Evolutionary conservation across 345 rosid genomes (phyloP).

Genomic region (Lagerstroemia speciosa): DNA sequence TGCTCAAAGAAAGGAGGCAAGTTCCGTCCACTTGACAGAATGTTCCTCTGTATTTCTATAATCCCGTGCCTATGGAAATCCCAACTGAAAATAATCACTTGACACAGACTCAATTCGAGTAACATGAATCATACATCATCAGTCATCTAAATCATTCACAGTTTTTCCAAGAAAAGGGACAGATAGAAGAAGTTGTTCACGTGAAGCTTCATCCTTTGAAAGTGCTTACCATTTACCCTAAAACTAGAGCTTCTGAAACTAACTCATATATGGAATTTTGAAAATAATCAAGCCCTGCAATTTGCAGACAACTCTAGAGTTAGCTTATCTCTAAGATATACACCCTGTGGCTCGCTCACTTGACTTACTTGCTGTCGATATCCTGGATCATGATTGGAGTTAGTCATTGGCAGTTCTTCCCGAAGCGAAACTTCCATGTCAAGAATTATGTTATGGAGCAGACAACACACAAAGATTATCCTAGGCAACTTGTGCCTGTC

Average conservation of each 20-base stretch:
- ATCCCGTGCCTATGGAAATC: background rate
- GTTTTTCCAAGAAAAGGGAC: background rate
- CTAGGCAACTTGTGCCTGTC: conserved; percentile 52
- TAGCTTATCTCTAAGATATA: conserved; percentile 35
- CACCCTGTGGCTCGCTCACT: conserved; percentile 29
- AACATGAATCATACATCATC: background rate
- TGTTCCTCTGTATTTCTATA: background rate
- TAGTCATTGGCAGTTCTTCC: conserved; percentile 16
- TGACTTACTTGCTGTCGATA: conserved; percentile 36
- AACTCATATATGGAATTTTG: background rate
- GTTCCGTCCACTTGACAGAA: background rate
- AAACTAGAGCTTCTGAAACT: conserved; percentile 6
- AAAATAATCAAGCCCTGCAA: conserved; percentile 15
- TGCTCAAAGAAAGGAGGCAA: background rate
- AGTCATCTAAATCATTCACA: background rate
- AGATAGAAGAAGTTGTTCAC: background rate
- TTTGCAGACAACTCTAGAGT: conserved; percentile 28
- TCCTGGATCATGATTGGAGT: conserved; percentile 30
- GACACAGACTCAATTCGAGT: background rate
- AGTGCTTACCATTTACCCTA: background rate
- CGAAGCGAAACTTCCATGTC: conserved; percentile 42
- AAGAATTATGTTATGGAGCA: conserved; percentile 55
- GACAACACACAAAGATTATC: conserved; percentile 55
- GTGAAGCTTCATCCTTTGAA: background rate
- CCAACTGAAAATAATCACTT: background rate